A percentile compares a stretch with the other conserved stretches of the same genome.
Conservation (phyloP, 805 yeast genomes). For the Barnettozyma pratensis region DNA sequence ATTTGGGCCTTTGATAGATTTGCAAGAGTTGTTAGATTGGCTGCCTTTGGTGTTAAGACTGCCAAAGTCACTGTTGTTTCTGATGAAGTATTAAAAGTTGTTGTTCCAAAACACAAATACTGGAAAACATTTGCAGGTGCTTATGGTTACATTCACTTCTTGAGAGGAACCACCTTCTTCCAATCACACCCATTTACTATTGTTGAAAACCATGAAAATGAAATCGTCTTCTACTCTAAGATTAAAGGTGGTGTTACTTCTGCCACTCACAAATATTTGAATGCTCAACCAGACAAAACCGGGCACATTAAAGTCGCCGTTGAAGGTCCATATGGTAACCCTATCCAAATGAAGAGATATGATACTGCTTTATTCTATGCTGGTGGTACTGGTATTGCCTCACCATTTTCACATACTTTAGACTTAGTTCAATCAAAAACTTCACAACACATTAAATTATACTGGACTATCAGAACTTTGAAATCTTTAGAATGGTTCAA, state of each 20-base stretch:
- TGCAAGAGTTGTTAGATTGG: slow-evolving; percentile 30
- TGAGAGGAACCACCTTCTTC: slow-evolving; percentile 49
- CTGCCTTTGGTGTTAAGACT: slow-evolving; percentile 20
- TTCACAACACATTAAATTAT: slow-evolving; percentile 37
- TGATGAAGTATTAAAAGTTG: slow-evolving; percentile 41
- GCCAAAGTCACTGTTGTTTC: slow-evolving; percentile 25
- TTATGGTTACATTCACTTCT: slow-evolving; percentile 53
- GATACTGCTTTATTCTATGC: slow-evolving; percentile 39
- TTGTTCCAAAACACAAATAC: slow-evolving; percentile 33
- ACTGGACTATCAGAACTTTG: slow-evolving; percentile 62
- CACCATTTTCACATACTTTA: slow-evolving; percentile 39
- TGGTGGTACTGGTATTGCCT: slow-evolving; percentile 51
- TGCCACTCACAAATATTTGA: slow-evolving; percentile 25
- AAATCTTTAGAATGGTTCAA: slow-evolving; percentile 47
- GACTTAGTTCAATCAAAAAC: slow-evolving; percentile 18
- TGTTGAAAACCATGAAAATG: slow-evolving; percentile 35
- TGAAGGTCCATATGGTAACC: slow-evolving; percentile 64
- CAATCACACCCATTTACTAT: slow-evolving; percentile 75
- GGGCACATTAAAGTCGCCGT: slow-evolving; percentile 32
- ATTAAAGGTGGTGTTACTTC: slow-evolving; percentile 50
- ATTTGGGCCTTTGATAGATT: slow-evolving; percentile 51
- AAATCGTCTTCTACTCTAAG: slow-evolving; percentile 41
- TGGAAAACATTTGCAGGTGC: slow-evolving; percentile 54
- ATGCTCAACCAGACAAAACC: slow-evolving; percentile 21
- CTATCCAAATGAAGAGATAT: slow-evolving; percentile 31